Evolutionary conservation across 495 filamentous ascomycete genomes (phyloP), one percentile per base, ranked within the genome.

Genomic region (Hypoxylon cercidicola): DNA sequence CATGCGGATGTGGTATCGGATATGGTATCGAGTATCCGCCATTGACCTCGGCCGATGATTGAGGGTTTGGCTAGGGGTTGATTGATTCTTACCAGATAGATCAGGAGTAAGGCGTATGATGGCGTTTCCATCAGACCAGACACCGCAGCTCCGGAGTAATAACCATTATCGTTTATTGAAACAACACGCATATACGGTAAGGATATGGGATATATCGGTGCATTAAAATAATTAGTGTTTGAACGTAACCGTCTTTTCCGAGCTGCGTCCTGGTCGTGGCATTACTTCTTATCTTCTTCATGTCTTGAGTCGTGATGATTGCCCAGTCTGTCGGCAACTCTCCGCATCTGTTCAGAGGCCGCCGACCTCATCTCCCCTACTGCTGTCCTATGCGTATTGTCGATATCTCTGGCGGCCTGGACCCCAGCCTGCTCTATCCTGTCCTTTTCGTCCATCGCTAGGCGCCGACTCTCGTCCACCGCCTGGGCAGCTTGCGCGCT

Each of bases 271-370:
- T 28, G 25, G 7, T 28, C 25, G 21, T 65, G 37, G 49, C 16
- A 35, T 44, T 20, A 4, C 15, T 5, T 30, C 30, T 13, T 52
- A n/a, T n/a, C n/a, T n/a, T n/a, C 51, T n/a, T 66, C 62, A 9
- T 57, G 52, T 15, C 12, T 51, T 23, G 51, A 48, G 28, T 60
- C 65, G 11, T 60, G 66, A 39, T 64, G 60, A 25, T 57, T 52
- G 23, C 55, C 46, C n/a, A 70, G 7, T 8, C 30, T 59, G 11
- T 67, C 68, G 12, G 59, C 59, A 13, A 60, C 49, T 52, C 30
- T 55, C 10, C 46, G 49, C 53, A 64, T 34, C 45, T 63, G 58
- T 3, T 59, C 54, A 2, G 64, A 62, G 11, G 64, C 54, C 12
- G 58, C 59, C 7, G 53, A 41, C 21, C 64, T 58, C 25, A 59